A percentile compares a stretch with the other conserved stretches of the same genome.
Conservation (phyloP, 768 basidiomycete genomes). For the Dioszegia crocea region DNA sequence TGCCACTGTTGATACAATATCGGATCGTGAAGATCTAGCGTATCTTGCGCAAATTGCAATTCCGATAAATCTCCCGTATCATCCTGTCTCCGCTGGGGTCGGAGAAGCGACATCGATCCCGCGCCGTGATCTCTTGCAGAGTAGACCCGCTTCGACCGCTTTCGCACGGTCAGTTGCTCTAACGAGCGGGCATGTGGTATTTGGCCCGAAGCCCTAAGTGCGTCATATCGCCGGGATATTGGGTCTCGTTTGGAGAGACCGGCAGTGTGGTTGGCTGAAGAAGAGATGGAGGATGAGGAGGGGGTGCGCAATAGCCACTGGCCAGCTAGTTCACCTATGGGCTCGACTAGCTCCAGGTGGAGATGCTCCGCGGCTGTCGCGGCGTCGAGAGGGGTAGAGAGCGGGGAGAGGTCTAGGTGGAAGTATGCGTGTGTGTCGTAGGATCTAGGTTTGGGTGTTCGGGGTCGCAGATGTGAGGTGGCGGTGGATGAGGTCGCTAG, state of each 20-base stretch:
- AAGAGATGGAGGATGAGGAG: constrained; percentile 2
- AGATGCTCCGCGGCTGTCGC: constrained; percentile 60
- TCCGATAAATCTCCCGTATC: constrained; percentile 17
- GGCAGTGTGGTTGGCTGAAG: background rate
- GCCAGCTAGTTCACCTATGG: constrained; percentile 72
- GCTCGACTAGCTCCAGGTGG: constrained; percentile 80
- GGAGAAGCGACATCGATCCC: background rate
- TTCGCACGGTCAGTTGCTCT: constrained; percentile 37
- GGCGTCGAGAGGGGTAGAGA: constrained; percentile 55
- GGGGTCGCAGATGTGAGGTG: constrained; percentile 13
- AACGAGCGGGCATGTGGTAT: constrained; percentile 21
- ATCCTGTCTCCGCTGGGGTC: background rate
- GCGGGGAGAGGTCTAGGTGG: constrained; percentile 50
- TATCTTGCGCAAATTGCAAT: constrained; percentile 54
- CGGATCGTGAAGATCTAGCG: constrained; percentile 72
- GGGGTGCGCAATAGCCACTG: constrained; percentile 74
- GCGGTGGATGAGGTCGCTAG: constrained; percentile 3
- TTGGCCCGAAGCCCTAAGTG: background rate
- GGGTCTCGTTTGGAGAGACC: constrained; percentile 9
- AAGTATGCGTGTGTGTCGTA: constrained; percentile 69
- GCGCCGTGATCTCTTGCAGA: constrained; percentile 11
- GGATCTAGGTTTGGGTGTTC: constrained; percentile 26
- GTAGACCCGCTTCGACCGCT: constrained; percentile 47
- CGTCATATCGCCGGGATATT: background rate
- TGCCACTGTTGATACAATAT: constrained; percentile 88